Evolutionary conservation across 179 eudicot genomes (phyloP), one percentile per base, ranked within the genome.

Genomic region (Nepenthes alata): DNA sequence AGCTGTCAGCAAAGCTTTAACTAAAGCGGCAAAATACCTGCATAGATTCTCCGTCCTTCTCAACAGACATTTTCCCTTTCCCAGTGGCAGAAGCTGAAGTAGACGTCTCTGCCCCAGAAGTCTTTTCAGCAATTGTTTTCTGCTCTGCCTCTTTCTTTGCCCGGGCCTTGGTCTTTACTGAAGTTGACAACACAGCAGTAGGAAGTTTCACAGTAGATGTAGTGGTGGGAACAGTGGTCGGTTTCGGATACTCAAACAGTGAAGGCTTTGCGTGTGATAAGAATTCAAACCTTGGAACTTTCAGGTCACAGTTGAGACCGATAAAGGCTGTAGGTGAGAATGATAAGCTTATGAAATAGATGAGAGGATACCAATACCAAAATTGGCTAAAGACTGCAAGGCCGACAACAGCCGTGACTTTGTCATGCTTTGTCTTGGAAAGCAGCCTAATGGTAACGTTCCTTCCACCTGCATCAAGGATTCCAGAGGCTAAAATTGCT

Each of bases 361-460:
- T 93, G 35, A 93, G 96, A 13, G 98, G 98, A 68, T 93, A 93
- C 98, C 98, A 93, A 60, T 86, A 93, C 98, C 98, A 93, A 71
- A 86, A 93, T 70, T 93, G 96, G 75, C 90, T 93, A 67, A 93
- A 93, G 58, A 93, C 93, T 55, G 98, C 96, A 68, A 93, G 87
- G 48, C 98, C 96, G 47, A 93, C 89, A 35, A 93, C 89, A 35
- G 98, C 96, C 37, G 98, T 93, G 41, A 93, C 71, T 75, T 86
- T 89, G 67, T 93, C 96, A 67, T 93, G 98, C 57, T 87, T 89
- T 11, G 96, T 76, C 73, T 85, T 93, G 10, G 98, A 93, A 69
- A 85, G 95, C 68, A 93, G 67, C 78, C 82, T 83, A 44, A 91
- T 91, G 8, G 98, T 91, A 75, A 91, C 98, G 71, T 91, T 91